These are phyloP conservation scores for Aphanomyces stellatus DNA, from an alignment of 352 stramenopile species.

Conservation along the genomic window DNA sequence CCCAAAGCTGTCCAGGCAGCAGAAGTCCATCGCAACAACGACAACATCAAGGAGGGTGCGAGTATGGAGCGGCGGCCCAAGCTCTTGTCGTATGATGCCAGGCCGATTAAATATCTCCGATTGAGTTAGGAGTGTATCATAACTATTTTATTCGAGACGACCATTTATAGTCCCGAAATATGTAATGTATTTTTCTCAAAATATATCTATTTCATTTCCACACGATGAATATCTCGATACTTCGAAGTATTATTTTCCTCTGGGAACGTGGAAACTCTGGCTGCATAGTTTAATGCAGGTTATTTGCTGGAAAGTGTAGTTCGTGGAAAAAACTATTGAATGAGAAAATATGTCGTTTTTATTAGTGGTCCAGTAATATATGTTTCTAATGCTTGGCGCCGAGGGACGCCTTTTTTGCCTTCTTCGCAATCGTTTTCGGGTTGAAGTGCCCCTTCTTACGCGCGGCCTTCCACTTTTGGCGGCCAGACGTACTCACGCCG, in stretches of 20 bases:
- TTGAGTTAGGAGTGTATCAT: neutral
- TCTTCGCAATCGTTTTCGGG: conserved; percentile 84
- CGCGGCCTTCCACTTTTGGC: conserved; percentile 91
- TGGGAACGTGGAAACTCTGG: too few species aligned
- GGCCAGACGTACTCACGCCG: conserved; percentile 88
- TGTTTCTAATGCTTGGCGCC: conserved; percentile 17
- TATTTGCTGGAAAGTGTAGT: too few species aligned
- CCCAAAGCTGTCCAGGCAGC: neutral
- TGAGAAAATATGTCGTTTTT: too few species aligned
- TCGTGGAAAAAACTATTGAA: too few species aligned
- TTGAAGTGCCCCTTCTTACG: conserved; percentile 90
- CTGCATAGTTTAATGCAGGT: too few species aligned
- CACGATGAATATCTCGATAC: too few species aligned
- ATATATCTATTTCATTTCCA: too few species aligned
- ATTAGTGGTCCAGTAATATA: neutral
- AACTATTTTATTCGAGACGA: neutral
- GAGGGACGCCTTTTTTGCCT: conserved; percentile 22
- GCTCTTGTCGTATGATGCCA: neutral
- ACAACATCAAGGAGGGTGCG: conserved; percentile 2
- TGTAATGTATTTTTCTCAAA: too few species aligned
- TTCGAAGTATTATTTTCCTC: too few species aligned
- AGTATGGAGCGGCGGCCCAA: neutral
- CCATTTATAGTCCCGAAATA: neutral
- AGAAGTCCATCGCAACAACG: neutral
- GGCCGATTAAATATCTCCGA: neutral